Evolutionary conservation across 352 stramenopile genomes (phyloP).

Genomic region (Globisporangium camurandrum): DNA sequence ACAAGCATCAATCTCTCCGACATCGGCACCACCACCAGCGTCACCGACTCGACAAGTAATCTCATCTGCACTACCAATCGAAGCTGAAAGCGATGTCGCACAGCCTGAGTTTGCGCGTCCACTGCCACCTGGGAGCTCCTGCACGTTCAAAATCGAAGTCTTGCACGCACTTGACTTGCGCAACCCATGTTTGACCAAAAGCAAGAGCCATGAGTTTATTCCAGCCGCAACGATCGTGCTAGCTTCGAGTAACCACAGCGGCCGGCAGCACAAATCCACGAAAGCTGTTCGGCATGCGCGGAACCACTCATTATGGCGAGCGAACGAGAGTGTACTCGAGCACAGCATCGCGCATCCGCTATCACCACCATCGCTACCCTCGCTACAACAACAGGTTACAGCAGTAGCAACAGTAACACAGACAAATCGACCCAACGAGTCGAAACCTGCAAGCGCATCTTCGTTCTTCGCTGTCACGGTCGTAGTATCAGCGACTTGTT

Average conservation of each 20-base stretch:
- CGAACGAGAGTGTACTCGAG: slow-evolving; percentile 12
- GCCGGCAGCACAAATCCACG: slow-evolving; percentile 4
- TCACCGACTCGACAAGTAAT: neutral
- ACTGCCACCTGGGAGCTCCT: neutral
- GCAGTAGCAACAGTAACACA: neutral
- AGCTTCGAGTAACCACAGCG: neutral
- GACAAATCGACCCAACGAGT: neutral
- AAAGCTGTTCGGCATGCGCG: slow-evolving; percentile 19
- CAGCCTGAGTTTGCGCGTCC: neutral
- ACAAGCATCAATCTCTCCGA: no score
- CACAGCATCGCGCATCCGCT: slow-evolving; percentile 4
- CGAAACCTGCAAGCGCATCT: no score
- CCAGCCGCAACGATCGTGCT: slow-evolving; percentile 4
- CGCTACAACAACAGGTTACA: neutral
- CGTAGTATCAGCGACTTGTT: neutral
- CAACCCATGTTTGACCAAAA: slow-evolving; percentile 4
- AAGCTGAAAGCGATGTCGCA: neutral
- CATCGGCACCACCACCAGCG: no score
- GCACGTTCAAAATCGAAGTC: slow-evolving; percentile 5
- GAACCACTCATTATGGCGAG: slow-evolving; percentile 29
- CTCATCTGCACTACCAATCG: neutral
- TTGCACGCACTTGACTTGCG: slow-evolving; percentile 10
- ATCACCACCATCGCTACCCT: neutral
- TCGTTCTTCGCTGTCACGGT: slow-evolving; percentile 8
- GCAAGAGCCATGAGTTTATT: slow-evolving; percentile 4